Evolutionary conservation across 495 filamentous ascomycete species (phyloP).

Genomic region (Daldinia vernicosa): DNA sequence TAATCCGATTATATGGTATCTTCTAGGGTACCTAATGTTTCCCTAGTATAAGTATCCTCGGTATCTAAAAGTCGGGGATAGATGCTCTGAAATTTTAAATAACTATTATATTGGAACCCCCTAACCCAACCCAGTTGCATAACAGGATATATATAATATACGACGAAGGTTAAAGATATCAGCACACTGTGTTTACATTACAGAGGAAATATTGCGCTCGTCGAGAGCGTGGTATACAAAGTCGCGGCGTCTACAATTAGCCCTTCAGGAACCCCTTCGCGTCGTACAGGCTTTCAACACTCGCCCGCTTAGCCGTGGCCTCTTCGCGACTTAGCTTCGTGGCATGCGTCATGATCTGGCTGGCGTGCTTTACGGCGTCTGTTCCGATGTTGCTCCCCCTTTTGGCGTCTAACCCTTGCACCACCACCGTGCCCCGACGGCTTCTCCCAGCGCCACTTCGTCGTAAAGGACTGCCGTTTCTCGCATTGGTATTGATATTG

Average conservation of each 20-base stretch:
- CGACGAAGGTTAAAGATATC: constrained; percentile 19
- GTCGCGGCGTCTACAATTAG: background rate
- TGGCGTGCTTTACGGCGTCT: constrained; percentile 10
- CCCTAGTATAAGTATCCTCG: background rate
- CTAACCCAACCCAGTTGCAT: background rate
- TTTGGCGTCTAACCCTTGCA: constrained; percentile 25
- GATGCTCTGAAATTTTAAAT: background rate
- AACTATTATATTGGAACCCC: constrained; percentile 13
- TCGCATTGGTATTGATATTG: no score
- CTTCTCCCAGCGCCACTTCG: constrained; percentile 9
- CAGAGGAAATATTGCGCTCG: constrained; percentile 14
- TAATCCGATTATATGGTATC: background rate
- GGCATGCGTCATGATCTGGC: constrained; percentile 22
- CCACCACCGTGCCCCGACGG: constrained; percentile 32
- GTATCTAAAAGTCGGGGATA: background rate
- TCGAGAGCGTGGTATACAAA: background rate
- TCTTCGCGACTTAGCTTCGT: constrained; percentile 26
- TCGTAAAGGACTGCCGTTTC: background rate
- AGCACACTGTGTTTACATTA: constrained; percentile 18
- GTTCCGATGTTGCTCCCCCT: constrained; percentile 4
- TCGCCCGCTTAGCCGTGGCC: constrained; percentile 19
- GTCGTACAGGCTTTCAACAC: constrained; percentile 52
- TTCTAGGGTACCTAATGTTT: background rate
- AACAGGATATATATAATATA: constrained; percentile 7
- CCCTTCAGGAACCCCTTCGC: constrained; percentile 55